A percentile compares a stretch with the other conserved stretches of the same genome.
Conservation (phyloP, 75 land plant species). For the Cunninghamia lanceolata region DNA sequence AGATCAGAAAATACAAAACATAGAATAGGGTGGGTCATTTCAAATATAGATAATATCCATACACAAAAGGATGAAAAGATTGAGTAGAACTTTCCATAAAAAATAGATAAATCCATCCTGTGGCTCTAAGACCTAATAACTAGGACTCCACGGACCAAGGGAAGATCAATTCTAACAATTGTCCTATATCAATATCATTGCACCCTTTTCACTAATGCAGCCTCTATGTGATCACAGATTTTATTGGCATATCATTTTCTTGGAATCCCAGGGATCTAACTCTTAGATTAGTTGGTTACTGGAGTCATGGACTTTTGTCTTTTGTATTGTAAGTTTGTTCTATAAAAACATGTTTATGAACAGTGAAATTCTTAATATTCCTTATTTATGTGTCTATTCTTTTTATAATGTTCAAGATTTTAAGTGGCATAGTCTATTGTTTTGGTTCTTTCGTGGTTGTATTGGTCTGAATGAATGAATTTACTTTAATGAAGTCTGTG, state of each 20-base stretch:
- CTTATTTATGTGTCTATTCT: not conserved
- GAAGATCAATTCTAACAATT: too few species aligned
- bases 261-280: not conserved
- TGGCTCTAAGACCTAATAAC: too few species aligned
- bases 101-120: too few species aligned
- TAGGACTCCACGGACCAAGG: too few species aligned
- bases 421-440: not conserved
- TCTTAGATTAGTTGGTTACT: not conserved
- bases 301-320: not conserved
- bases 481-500: not conserved
- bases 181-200: not conserved
- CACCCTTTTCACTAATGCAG: not conserved
- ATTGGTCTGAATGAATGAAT: not conserved
- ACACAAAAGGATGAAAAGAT: too few species aligned
- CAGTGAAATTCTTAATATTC: not conserved
- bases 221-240: not conserved
- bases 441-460: not conserved
- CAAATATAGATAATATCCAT: not conserved
- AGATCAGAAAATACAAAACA: too few species aligned
- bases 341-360: not conserved
- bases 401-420: not conserved
- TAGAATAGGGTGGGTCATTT: too few species aligned
- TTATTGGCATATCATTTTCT: not conserved
- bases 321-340: not conserved
- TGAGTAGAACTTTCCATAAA: too few species aligned